Evolutionary conservation across 192 early-diverging fungal genomes (phyloP).

Genomic region (Entrophospora sp.): DNA sequence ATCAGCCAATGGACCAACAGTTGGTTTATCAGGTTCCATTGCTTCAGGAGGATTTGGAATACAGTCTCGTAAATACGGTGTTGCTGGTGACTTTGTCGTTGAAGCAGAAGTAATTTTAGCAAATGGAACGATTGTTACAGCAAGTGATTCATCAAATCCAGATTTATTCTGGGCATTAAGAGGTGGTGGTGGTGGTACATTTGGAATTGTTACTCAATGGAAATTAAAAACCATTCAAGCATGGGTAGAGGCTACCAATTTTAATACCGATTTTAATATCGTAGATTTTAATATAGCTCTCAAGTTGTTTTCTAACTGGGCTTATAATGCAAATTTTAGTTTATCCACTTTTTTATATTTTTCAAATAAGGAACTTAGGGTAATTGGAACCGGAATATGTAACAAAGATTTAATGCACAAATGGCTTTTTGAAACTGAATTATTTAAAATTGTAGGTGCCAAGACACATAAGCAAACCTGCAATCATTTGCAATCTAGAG

Average conservation of each 20-base stretch:
- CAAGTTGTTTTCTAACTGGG: background rate
- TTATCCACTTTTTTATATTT: background rate
- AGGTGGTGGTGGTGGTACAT: constrained; percentile 41
- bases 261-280: background rate
- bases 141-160: constrained; percentile 30
- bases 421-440: background rate
- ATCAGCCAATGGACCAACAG: constrained; percentile 35
- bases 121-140: constrained; percentile 30
- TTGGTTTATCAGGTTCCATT: constrained; percentile 43
- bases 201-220: constrained; percentile 30
- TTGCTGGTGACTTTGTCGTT: constrained; percentile 42
- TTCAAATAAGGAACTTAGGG: background rate
- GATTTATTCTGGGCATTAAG: constrained; percentile 55
- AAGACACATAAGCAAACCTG: background rate
- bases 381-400: background rate
- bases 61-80: constrained; percentile 34
- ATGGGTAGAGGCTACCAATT: constrained; percentile 1
- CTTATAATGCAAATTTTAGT: background rate
- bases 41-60: constrained; percentile 44
- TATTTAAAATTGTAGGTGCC: background rate
- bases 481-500: background rate
- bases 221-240: constrained; percentile 18
- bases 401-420: background rate
- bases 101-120: constrained; percentile 45
- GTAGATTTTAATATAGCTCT: background rate